Evolutionary conservation across 345 rosid species (phyloP), one percentile per base, ranked within the genome.

Genomic region (Populus nigra): DNA sequence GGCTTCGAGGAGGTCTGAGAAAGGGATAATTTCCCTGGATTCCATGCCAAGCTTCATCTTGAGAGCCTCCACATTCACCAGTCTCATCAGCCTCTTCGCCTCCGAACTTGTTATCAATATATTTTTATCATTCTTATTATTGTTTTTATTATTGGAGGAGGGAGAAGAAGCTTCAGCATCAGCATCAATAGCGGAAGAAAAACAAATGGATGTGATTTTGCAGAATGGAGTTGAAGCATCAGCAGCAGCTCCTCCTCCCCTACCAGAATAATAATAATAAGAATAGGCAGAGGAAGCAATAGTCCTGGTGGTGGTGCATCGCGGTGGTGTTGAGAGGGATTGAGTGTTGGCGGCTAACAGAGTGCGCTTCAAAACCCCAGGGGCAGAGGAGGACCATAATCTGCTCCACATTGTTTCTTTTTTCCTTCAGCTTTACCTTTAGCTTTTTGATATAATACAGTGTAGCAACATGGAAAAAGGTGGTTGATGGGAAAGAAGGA

Each of bases 41-140:
- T 86, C 91, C 87, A 77, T 79, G 31, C 89, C 94, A 13, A 96
- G 91, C 77, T 85, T 93, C 79, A 17, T 73, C 87, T 90, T 96
- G 79, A 96, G 84, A 7, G 89, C 85, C 65, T 89, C 96, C 76
- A 93, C 93, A 74, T 96, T 93, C 80, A 92, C 99, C 79, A 92
- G 77, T 65, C 95, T 90, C 94, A 96, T 83, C 82, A 93, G 81
- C 83, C 89, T 89, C 88, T 84, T 96, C 31, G 89, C 97, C 83
- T 93, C 98, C 66, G 65, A 79, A 25, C 83, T 66, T 6, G 96
- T 84, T 18, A 90, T 80, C 23, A 73, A 79, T 41, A 49, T 68
- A 20, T 67, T 67, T 1, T 18, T 18, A 38, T 35, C 23, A 6
- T 18, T 16, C 16, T 15, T 33, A 6, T 8, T 36, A 6, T 18